Percentiles rank a stretch among this genome's conserved stretches.
Conservation (phyloP, 495 filamentous ascomycete genomes). For the Penicilliopsis zonata region DNA sequence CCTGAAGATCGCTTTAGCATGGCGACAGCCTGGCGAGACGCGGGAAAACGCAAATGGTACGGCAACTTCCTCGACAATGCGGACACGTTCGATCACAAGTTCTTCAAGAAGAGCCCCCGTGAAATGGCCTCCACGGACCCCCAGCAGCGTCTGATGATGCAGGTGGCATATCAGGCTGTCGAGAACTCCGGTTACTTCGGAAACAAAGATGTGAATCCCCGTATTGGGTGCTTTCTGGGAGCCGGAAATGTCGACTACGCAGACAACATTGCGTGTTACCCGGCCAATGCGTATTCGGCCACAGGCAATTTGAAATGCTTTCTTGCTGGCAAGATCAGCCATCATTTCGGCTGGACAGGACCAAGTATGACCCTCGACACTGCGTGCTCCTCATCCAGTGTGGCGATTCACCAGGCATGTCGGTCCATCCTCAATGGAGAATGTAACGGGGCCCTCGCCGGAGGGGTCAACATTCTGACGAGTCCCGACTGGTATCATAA, state of each 20-base stretch:
- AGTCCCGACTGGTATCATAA: constrained; percentile 16
- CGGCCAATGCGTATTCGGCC: constrained; percentile 19
- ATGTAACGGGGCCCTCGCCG: constrained; percentile 22
- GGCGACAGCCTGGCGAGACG: constrained; percentile 4
- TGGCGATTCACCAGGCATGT: constrained; percentile 16
- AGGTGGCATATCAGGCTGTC: constrained; percentile 29
- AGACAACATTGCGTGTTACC: constrained; percentile 17
- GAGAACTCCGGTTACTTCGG: constrained; percentile 23
- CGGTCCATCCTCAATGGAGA: constrained; percentile 11
- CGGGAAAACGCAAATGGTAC: constrained; percentile 4
- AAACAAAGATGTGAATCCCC: not conserved
- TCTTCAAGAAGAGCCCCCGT: constrained; percentile 27
- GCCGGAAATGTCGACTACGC: constrained; percentile 16
- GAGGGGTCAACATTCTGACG: constrained; percentile 22
- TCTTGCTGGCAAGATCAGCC: constrained; percentile 16
- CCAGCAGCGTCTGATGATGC: constrained; percentile 32
- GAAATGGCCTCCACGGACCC: constrained; percentile 37
- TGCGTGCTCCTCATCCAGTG: constrained; percentile 21
- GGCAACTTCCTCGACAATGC: constrained; percentile 18
- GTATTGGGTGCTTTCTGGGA: constrained; percentile 23
- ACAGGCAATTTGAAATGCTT: constrained; percentile 18
- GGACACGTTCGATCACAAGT: constrained; percentile 29
- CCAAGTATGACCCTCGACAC: constrained; percentile 22
- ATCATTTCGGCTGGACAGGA: constrained; percentile 29
- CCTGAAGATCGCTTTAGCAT: constrained; percentile 12